phyloP scores from a whole-genome alignment of 2,329 filamentous ascomycete species.

The Phyllosticta paracitricarpa region DNA sequence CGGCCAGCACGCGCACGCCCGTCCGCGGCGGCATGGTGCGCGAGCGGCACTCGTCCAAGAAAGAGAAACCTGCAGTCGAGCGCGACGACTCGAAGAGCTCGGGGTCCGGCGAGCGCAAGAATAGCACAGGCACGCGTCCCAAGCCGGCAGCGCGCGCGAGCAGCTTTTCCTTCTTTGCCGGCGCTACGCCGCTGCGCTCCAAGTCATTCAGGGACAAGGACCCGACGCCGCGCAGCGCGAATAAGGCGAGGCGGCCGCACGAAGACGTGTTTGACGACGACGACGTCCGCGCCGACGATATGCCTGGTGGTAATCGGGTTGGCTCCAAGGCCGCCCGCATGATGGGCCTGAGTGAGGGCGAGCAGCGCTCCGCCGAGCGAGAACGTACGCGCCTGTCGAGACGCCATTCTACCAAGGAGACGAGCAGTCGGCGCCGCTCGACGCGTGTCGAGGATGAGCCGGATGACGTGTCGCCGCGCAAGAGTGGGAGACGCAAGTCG shows the following conservation, averaged over 20 bases:
- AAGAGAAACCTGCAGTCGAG: conserved; percentile 46
- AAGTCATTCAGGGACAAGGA: conserved; percentile 60
- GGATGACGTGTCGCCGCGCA: conserved; percentile 31
- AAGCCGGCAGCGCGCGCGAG: conserved; percentile 44
- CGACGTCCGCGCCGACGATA: conserved; percentile 53
- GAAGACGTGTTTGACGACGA: conserved; percentile 45
- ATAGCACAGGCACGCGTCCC: not conserved
- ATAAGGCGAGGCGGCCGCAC: conserved; percentile 12
- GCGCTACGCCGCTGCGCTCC: conserved; percentile 47
- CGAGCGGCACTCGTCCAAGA: conserved; percentile 33
- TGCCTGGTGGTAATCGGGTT: conserved; percentile 40
- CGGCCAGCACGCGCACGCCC: not conserved
- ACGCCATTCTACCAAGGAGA: conserved; percentile 36
- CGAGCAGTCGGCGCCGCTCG: conserved; percentile 15
- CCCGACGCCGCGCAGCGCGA: conserved; percentile 45
- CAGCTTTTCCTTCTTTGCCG: conserved; percentile 56
- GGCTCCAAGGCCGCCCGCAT: conserved; percentile 70
- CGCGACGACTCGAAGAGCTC: conserved; percentile 54
- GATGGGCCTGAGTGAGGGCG: conserved; percentile 45
- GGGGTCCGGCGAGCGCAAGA: conserved; percentile 55
- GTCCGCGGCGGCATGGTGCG: conserved; percentile 33
- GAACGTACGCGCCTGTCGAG: conserved; percentile 25
- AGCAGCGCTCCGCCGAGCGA: conserved; percentile 17
- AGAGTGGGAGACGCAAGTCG: conserved; percentile 13
- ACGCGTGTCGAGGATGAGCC: conserved; percentile 49